Base-by-base conservation (phyloP, 495 filamentous ascomycete species). In the Entonaema liquescens region DNA sequence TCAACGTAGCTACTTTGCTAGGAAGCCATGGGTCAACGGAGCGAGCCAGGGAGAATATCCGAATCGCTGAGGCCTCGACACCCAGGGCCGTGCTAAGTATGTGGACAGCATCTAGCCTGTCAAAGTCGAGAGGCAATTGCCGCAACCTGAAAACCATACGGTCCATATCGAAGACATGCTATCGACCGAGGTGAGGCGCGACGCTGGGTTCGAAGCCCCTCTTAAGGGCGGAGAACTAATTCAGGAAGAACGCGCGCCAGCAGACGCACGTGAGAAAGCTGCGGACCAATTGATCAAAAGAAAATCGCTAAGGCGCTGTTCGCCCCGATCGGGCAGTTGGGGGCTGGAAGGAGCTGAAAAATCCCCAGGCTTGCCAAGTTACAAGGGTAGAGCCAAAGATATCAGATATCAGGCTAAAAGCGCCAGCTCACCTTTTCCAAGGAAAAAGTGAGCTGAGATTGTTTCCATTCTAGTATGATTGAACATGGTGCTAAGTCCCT, bases 1-100 rank as follows among this genome's bases (percentile, higher is more conserved):
- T 64, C 9, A 69, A 42, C 5, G 66, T 69, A 2, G 66, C 66
- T 23, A 59, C 54, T 38, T 70, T 65, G 19, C 44, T 42, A 17
- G 60, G 54, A n/a, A 47, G 4, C 60, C 54, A 65, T 59, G 36
- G 54, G 29, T 70, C 42, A 28, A 70, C 44, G 6, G 60, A 70
- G 23, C 23, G 31, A 17, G 67, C 67, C 15, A 70, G n/a, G 11
- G 60, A 70, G 61, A 53, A 59, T 35, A 70, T 60, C 2, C 15
- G 67, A 21, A 70, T 59, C 0, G n/a, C 19, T 1, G 60, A 60
- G 6, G 59, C 3, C 2, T 64, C 59, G 25, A 70, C 15, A 13
- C 60, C 60, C 2, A 70, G 54, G 21, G 54, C 67, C 44, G 42
- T 47, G 23, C 67, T 47, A 1, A 70, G 36, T 12, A 70, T 15